Base-by-base conservation (phyloP, 495 filamentous ascomycete genomes). In the Amphirosellinia nigrospora region DNA sequence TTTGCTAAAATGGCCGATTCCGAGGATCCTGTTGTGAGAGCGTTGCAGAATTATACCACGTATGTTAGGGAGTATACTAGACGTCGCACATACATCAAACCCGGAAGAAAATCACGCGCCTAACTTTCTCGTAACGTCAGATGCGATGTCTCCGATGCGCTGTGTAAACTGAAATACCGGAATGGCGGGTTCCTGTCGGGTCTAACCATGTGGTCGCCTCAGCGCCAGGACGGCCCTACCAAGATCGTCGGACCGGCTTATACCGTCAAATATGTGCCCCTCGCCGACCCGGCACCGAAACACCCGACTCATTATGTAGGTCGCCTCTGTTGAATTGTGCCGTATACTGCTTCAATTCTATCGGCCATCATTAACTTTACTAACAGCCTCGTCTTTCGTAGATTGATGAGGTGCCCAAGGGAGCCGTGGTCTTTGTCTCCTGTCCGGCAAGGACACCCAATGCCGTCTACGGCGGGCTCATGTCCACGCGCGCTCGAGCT, bases 201-300 rank as follows among this genome's bases (percentile, higher is more conserved):
- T 23, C 74, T 89, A 64, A 86, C 81, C 52, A 83, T 89, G 83
- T 89, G 84, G 81, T 88, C 86, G 34, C 87, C 87, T 1, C 75
- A 79, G 28, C 78, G 82, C 36, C 84, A 86, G 79, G 81, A 83
- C 28, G 83, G 84, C 8, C 70, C 72, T 3, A 83, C 85, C 59
- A 88, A 87, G 74, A 86, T 89, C 21, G 79, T 89, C 43, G 88
- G 87, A 1, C 87, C 84, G 10, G 87, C 85, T 19, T 88, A 88
- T 61, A 89, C 86, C 1, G 87, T 90, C 19, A 81, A 84, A 70
- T 87, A 86, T 56, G 84, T 83, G 10, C 81, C 78, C 0, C 77
- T 82, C 38, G 75, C 78, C 28, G 82, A 87, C 59, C 77, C 75
- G n/a, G 78, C 77, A 45, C 83, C 85, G 0, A 86, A 84, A 59